A percentile compares a stretch with the other conserved stretches of the same genome.
Conservation (phyloP, 2,329 filamentous ascomycete genomes). For the Zasmidium angulare region DNA sequence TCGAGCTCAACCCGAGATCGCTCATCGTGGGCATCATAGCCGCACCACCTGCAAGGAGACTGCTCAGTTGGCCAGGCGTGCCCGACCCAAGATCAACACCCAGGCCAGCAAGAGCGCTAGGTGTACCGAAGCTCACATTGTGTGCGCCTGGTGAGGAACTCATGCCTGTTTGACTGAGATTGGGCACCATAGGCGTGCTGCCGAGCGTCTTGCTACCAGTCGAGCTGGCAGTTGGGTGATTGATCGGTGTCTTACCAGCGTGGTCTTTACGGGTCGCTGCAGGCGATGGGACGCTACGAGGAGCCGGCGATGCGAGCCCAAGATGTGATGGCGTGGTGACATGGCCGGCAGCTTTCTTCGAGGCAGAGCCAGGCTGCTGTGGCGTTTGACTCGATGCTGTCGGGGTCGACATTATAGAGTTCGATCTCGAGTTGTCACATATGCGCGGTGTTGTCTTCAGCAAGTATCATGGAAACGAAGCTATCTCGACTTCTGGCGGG, state of each 20-base stretch:
- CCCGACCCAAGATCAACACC: constrained; percentile 34
- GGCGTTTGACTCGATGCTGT: constrained; percentile 19
- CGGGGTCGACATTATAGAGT: constrained; percentile 27
- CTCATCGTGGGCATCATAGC: constrained; percentile 45
- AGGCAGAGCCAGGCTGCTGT: constrained; percentile 27
- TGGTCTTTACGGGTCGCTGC: constrained; percentile 30
- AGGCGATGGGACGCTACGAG: constrained; percentile 30
- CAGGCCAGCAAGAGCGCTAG: constrained; percentile 23
- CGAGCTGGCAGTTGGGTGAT: constrained; percentile 30
- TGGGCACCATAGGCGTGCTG: constrained; percentile 34
- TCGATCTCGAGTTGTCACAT: background rate
- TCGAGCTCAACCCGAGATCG: constrained; percentile 44
- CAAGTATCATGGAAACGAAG: background rate
- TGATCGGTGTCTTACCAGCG: constrained; percentile 40
- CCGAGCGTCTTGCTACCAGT: constrained; percentile 32
- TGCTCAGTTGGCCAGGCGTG: constrained; percentile 43
- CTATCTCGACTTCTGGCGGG: background rate
- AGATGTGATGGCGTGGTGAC: constrained; percentile 39
- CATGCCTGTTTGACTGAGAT: constrained; percentile 31
- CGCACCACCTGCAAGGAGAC: constrained; percentile 36
- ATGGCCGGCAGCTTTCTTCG: constrained; percentile 29
- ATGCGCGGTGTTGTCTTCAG: background rate
- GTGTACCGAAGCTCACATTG: constrained; percentile 31
- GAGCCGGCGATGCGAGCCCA: constrained; percentile 43
- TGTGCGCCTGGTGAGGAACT: constrained; percentile 26